Percentiles rank a stretch among this genome's conserved stretches.
Conservation (phyloP, 805 yeast genomes). For the Citeromyces nyonsensis region DNA sequence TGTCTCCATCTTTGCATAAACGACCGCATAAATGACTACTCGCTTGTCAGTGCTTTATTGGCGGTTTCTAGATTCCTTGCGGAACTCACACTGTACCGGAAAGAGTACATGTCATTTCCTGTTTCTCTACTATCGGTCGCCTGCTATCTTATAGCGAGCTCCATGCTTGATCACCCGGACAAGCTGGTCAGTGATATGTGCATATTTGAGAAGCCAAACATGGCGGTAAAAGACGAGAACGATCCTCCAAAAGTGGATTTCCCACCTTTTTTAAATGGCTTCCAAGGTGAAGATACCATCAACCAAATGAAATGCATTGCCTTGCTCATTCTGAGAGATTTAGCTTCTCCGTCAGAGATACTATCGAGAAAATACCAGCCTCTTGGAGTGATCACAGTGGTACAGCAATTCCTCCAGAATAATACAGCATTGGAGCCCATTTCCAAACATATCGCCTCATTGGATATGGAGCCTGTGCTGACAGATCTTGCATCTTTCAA, state of each 20-base stretch:
- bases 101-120: slow-evolving; percentile 24
- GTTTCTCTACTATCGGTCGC: slow-evolving; percentile 29
- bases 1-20: slow-evolving; percentile 24
- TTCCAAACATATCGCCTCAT: slow-evolving; percentile 4
- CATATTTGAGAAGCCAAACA: slow-evolving; percentile 5
- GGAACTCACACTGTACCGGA: slow-evolving; percentile 35
- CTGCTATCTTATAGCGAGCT: slow-evolving; percentile 37
- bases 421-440: too few species aligned
- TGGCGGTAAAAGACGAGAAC: slow-evolving; percentile 14
- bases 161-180: slow-evolving; percentile 30
- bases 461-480: slow-evolving; percentile 6
- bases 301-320: slow-evolving; percentile 23
- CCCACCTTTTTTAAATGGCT: slow-evolving; percentile 34
- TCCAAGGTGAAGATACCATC: slow-evolving; percentile 23
- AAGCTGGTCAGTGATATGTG: slow-evolving; percentile 5
- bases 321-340: slow-evolving; percentile 23
- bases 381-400: slow-evolving; percentile 36
- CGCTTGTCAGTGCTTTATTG: slow-evolving; percentile 31
- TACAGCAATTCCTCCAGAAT: slow-evolving; percentile 11
- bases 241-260: slow-evolving; percentile 19
- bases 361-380: slow-evolving; percentile 31
- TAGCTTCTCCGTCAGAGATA: slow-evolving; percentile 32
- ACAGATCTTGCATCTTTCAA: background rate
- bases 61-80: slow-evolving; percentile 40
- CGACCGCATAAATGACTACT: slow-evolving; percentile 15